These are phyloP conservation scores for Leishmania turanica DNA, from an alignment of 208 protist species.

Conservation along the genomic window DNA sequence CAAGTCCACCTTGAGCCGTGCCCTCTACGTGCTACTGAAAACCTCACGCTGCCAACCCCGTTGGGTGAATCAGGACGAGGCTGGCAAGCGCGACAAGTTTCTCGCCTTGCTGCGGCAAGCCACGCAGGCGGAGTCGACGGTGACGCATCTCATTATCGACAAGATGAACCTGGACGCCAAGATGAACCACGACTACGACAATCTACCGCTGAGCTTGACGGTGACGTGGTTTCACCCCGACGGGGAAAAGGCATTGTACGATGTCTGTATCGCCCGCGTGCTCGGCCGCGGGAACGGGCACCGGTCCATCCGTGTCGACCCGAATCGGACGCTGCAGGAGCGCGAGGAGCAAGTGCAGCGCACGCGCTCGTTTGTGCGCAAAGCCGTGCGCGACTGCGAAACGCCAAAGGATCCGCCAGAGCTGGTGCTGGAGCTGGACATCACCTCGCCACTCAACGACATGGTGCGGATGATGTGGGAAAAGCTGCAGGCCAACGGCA, in stretches of 20 bases:
- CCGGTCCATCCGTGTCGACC: conserved; percentile 42
- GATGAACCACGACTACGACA: conserved; percentile 47
- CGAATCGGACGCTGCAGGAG: conserved; percentile 10
- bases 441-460: conserved; percentile 26
- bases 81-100: conserved; percentile 43
- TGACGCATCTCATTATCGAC: conserved; percentile 67
- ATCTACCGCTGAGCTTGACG: conserved; percentile 33
- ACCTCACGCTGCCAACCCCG: conserved; percentile 33
- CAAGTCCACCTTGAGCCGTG: conserved; percentile 64
- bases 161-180: conserved; percentile 79
- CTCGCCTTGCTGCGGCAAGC: conserved; percentile 37
- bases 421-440: conserved; percentile 37
- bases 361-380: conserved; percentile 33
- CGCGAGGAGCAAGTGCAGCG: conserved; percentile 15
- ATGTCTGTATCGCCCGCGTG: conserved; percentile 46
- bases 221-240: conserved; percentile 57
- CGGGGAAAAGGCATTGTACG: conserved; percentile 30
- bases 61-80: conserved; percentile 82
- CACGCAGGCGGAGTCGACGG: conserved; percentile 12
- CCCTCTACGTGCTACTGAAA: conserved; percentile 43
- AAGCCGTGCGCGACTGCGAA: conserved; percentile 30
- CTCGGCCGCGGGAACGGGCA: conserved; percentile 44
- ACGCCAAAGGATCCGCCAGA: conserved; percentile 24
- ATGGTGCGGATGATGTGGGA: conserved; percentile 42
- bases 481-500: conserved; percentile 34